Evolutionary conservation across 164 flowering plant genomes (phyloP), one percentile per base, ranked within the genome.

Genomic region (Platanus orientalis): DNA sequence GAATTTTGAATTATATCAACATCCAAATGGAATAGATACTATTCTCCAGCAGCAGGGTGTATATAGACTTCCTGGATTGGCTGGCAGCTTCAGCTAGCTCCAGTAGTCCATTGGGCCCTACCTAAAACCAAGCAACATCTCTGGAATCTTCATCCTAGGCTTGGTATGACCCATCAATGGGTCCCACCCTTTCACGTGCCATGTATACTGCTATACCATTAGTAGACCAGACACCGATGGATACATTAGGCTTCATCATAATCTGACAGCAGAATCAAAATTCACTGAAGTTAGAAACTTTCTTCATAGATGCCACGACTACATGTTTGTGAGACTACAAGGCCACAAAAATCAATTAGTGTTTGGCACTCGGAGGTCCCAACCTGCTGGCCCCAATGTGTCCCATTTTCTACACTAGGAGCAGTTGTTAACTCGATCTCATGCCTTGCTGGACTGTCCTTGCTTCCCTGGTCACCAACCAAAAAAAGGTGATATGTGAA

Each of bases 381-480:
- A 6, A 94, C 97, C 95, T 94, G 97, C 64, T 94, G 99, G 19
- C 99, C 99, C 99, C 99, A 94, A 69, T 91, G 99, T 25, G 97
- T 94, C 51, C 86, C 75, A 62, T 72, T 36, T 34, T 85, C 75
- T 26, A 61, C 56, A 61, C 87, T 86, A n/a, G 99, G 97, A 61
- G 93, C 96, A 67, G 99, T 94, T 36, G 92, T 83, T 81, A 94
- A 73, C 79, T 89, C 96, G 65, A 94, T 70, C 71, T 84, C 97
- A 7, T 69, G 47, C 54, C 75, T 71, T 65, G 84, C 88, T 45
- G 93, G 97, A 71, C 76, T 82, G 45, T 75, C 83, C 53, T 1
- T 70, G 63, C 88, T 81, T 61, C 97, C 99, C 99, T 94, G 73
- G 30, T 45, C 29, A 72, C 55, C 60, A 74, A 54, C 30, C 39